phyloP scores from a whole-genome alignment of 257 asterid species.

The Jasminum sambac region DNA sequence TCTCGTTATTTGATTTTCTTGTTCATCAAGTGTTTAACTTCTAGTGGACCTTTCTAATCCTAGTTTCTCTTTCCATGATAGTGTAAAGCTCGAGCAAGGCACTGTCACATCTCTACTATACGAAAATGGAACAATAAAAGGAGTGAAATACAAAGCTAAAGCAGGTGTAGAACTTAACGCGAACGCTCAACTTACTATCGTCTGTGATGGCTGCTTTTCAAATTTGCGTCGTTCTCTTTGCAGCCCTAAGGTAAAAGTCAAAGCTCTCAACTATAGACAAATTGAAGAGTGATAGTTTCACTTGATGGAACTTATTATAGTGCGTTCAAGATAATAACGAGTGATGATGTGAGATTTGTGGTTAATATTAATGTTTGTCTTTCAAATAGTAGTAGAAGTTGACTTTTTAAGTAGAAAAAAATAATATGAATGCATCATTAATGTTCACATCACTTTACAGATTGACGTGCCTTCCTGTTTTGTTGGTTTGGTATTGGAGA shows the following conservation, averaged over 20 bases:
- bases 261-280: neutral
- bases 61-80: constrained; percentile 10
- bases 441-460: constrained; percentile 28
- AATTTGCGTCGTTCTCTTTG: constrained; percentile 57
- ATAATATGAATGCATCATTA: no score
- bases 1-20: neutral
- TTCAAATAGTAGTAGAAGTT: no score
- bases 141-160: constrained; percentile 47
- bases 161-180: constrained; percentile 37
- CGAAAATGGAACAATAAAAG: constrained; percentile 48
- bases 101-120: constrained; percentile 55
- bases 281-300: neutral
- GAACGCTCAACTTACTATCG: constrained; percentile 50
- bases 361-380: no score
- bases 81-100: constrained; percentile 55
- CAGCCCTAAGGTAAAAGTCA: constrained; percentile 39
- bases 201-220: constrained; percentile 63
- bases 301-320: no score
- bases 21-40: neutral
- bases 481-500: constrained; percentile 50
- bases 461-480: constrained; percentile 53
- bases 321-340: no score
- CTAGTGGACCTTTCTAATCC: neutral
- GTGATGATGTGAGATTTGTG: no score
- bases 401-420: no score